Base-by-base conservation (phyloP, 306 rosid genomes). In the Rosa chinensis region DNA sequence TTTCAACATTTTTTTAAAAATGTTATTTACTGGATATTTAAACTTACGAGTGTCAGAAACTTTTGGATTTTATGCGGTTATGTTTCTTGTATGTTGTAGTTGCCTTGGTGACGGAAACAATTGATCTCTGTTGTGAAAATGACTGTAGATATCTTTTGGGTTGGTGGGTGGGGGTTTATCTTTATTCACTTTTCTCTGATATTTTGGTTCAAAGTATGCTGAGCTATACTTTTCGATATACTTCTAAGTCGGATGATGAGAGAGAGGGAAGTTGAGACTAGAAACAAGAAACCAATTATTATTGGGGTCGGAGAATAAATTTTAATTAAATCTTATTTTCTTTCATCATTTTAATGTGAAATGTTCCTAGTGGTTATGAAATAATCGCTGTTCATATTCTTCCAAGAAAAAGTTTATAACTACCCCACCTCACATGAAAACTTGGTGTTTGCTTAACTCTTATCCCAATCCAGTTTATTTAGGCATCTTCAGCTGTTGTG, bases 41-140 rank as follows among this genome's bases (percentile, higher is more conserved):
- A 50, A 45, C 45, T 56, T 11, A 44, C 59, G 8, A 14, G 47
- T 49, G 56, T 21, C 73, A 68, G 50, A 68, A 68, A 20, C 10
- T 42, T 43, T 44, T 21, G 55, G 16, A 20, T 68, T 44, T 35
- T 75, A 17, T 59, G 56, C 23, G 58, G 70, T 61, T n/a, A 18
- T 63, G 50, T 59, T 75, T 43, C n/a, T 75, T 61, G 43, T 45
- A n/a, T 44, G 62, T 55, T 21, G 62, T 55, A 55, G 8, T 55
- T 55, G 5, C 62, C 62, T 55, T 55, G 62, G 62, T 55, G 25
- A 21, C 28, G 8, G 11, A n/a, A 55, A 55, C 62, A 4, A 20
- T 55, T n/a, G 62, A 55, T 55, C 25, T 55, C 25, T 55, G 1
- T 55, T 55, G 12, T n/a, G 21, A 18, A 20, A 55, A 1, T 55